A percentile compares a stretch with the other conserved stretches of the same genome.
Evolutionary conservation across 1,284 basidiomycete species (phyloP).

Genomic region (Cystobasidium slooffiae): DNA sequence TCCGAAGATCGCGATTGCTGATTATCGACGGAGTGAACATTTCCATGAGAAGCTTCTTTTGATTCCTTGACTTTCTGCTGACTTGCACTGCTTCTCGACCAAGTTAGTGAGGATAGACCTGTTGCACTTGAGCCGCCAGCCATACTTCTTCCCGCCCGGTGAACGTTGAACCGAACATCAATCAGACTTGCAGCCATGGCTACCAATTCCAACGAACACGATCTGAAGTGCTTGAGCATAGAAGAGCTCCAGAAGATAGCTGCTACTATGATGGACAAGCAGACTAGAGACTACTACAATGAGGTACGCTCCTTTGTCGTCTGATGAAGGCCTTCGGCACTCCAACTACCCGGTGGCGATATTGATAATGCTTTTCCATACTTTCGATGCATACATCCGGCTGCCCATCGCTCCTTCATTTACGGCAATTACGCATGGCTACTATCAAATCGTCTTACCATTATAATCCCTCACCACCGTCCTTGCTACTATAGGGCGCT

Average conservation of each 20-base stretch:
- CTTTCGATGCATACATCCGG: background rate
- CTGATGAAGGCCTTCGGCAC: background rate
- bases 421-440: background rate
- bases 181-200: background rate
- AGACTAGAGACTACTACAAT: conserved; percentile 46
- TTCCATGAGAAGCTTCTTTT: background rate
- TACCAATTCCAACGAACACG: conserved; percentile 22
- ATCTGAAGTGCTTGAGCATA: conserved; percentile 41
- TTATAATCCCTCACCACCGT: background rate
- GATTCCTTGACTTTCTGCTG: background rate
- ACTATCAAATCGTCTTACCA: background rate
- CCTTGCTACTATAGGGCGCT: conserved; percentile 27
- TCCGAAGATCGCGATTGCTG: conserved; percentile 5
- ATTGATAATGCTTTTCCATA: too few species aligned
- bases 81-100: too few species aligned
- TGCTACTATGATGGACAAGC: conserved; percentile 43
- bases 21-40: background rate
- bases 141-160: too few species aligned
- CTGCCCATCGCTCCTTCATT: background rate
- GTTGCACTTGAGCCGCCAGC: too few species aligned
- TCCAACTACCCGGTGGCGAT: too few species aligned
- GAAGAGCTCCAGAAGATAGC: conserved; percentile 42
- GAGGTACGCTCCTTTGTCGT: conserved; percentile 16
- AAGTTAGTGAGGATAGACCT: too few species aligned
- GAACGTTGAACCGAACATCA: background rate